A percentile compares a stretch with the other conserved stretches of the same genome.
phyloP scores from a whole-genome alignment of 805 yeast genomes.

The Vanderwaltozyma polyspora region DNA sequence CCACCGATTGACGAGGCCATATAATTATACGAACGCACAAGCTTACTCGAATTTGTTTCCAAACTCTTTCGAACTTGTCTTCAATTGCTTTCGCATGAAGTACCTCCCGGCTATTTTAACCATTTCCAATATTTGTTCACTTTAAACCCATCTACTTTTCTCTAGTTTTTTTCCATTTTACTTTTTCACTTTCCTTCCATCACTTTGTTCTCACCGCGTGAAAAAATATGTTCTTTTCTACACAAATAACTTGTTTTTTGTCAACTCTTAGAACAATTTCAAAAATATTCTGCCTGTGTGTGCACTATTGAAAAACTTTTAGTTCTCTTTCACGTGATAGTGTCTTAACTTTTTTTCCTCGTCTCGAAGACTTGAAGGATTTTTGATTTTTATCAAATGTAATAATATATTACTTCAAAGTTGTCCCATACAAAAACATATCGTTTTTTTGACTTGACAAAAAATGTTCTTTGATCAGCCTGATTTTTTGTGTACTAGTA shows the following conservation, averaged over 20 bases:
- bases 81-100: slow-evolving; percentile 24
- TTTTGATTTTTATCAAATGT: too few relatives aligned
- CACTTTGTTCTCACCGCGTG: not conserved
- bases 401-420: too few relatives aligned
- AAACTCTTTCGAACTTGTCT: slow-evolving; percentile 22
- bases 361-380: too few relatives aligned
- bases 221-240: not conserved
- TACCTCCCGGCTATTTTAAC: slow-evolving; percentile 9
- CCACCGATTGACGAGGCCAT: slow-evolving; percentile 28
- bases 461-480: too few relatives aligned
- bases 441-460: too few relatives aligned
- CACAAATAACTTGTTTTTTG: not conserved
- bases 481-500: too few relatives aligned
- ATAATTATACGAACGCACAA: slow-evolving; percentile 14
- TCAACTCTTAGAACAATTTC: not conserved
- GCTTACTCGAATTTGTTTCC: slow-evolving; percentile 21
- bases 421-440: too few relatives aligned
- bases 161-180: not conserved
- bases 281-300: too few relatives aligned
- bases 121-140: not conserved
- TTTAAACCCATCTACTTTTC: not conserved
- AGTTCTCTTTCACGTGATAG: too few relatives aligned
- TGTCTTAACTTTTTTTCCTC: too few relatives aligned
- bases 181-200: not conserved
- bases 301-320: too few relatives aligned